phyloP scores from a whole-genome alignment of 495 filamentous ascomycete species.

The Daldinia childiae region DNA sequence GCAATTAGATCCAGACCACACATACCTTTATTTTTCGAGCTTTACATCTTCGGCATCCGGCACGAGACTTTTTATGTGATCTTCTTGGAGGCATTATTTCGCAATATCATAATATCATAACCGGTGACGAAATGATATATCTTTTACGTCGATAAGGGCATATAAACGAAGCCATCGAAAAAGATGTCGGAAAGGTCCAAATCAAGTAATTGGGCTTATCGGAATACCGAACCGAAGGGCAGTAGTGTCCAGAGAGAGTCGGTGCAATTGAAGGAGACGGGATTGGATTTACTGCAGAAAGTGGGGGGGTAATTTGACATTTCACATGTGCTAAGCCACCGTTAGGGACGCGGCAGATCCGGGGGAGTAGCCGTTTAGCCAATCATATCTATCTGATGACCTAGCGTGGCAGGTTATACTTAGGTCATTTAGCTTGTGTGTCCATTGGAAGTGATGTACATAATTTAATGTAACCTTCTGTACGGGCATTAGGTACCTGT shows the following conservation, averaged over 20 bases:
- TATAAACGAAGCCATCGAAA: constrained; percentile 42
- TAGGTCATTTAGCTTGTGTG: no score
- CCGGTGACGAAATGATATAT: constrained; percentile 8
- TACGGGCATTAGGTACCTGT: neutral
- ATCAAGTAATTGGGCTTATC: constrained; percentile 15
- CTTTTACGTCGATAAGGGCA: constrained; percentile 25
- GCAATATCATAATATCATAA: constrained; percentile 28
- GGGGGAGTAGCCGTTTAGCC: constrained; percentile 11
- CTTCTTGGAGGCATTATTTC: constrained; percentile 63
- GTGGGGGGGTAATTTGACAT: constrained; percentile 13
- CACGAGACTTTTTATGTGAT: constrained; percentile 70
- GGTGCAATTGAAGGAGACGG: constrained; percentile 10
- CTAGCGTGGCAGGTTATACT: neutral
- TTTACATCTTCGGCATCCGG: constrained; percentile 70
- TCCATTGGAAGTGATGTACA: neutral
- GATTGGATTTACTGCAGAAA: constrained; percentile 13
- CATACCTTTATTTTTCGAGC: constrained; percentile 69
- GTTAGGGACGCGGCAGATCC: constrained; percentile 35
- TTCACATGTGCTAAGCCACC: constrained; percentile 37
- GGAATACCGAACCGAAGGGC: constrained; percentile 12
- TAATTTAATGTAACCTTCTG: no score
- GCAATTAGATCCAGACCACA: neutral
- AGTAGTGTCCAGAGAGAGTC: constrained; percentile 3
- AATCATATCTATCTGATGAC: constrained; percentile 14
- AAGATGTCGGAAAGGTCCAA: constrained; percentile 19